phyloP scores from a whole-genome alignment of 23 red algal genomes.

The Gracilaria domingensis region DNA sequence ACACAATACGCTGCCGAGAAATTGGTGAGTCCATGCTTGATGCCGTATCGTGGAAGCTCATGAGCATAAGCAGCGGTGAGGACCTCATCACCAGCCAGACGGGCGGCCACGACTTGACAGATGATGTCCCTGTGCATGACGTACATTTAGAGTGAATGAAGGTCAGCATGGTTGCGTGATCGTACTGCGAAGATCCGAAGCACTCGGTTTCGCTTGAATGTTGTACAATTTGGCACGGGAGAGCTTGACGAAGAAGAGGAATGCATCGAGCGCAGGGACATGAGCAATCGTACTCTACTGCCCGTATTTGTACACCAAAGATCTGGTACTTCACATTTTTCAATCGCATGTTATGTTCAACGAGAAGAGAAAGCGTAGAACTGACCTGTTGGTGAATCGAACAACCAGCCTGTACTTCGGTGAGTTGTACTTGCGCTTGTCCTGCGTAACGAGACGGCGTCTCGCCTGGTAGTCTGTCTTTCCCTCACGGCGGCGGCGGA shows the following conservation, averaged over 20 bases:
- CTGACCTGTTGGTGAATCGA: conserved; percentile 95
- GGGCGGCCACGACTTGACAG: conserved; percentile 92
- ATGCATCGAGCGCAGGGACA: background rate
- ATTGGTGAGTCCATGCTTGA: conserved; percentile 97
- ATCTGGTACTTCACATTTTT: background rate
- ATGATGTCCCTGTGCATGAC: conserved; percentile 83
- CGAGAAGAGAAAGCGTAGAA: conserved; percentile 1
- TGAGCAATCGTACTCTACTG: background rate
- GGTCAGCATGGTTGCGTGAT: conserved; percentile 4
- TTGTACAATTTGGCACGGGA: conserved; percentile 20
- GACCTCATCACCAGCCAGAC: conserved; percentile 89
- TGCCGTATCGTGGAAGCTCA: conserved; percentile 98
- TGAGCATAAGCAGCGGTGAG: conserved; percentile 95
- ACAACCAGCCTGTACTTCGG: conserved; percentile 98
- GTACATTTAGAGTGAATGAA: background rate
- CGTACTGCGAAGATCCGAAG: conserved; percentile 62
- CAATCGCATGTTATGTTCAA: background rate
- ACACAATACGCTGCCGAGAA: conserved; percentile 96
- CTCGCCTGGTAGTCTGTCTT: conserved; percentile 97
- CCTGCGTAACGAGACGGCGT: conserved; percentile 80
- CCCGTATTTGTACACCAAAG: background rate
- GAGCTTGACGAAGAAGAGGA: background rate
- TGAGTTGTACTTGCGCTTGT: conserved; percentile 98
- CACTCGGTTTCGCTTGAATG: conserved; percentile 22
- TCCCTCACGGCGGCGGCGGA: conserved; percentile 92